Percentiles rank a stretch among this genome's conserved stretches.
These are phyloP conservation scores for Acidiella bohemica DNA, from an alignment of 495 filamentous ascomycete genomes.

Conservation along the genomic window DNA sequence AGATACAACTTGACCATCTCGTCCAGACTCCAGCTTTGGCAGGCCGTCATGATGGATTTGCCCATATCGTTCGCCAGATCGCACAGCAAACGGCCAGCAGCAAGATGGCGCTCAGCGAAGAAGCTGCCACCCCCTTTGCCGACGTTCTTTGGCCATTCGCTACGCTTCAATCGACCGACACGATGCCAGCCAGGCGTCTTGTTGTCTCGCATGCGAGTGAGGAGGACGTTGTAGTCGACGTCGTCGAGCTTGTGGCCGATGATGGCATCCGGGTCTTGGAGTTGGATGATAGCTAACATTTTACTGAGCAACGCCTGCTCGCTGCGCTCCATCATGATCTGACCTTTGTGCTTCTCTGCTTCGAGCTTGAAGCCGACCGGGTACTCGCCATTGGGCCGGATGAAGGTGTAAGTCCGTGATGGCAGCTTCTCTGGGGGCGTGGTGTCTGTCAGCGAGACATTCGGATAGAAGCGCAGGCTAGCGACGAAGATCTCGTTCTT, in stretches of 20 bases:
- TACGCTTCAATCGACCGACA: conserved; percentile 70
- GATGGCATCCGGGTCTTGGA: conserved; percentile 82
- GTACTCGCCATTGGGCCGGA: conserved; percentile 60
- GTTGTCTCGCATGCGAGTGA: conserved; percentile 76
- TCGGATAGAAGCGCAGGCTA: conserved; percentile 82
- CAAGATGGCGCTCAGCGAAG: conserved; percentile 79
- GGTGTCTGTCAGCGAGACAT: conserved; percentile 75
- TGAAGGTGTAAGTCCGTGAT: conserved; percentile 79
- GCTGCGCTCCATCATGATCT: conserved; percentile 63
- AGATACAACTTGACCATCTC: conserved; percentile 94
- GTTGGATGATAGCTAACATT: conserved; percentile 76
- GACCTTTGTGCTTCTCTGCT: conserved; percentile 53
- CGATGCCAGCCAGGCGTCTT: conserved; percentile 89
- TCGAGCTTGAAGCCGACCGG: conserved; percentile 75
- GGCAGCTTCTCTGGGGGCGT: conserved; percentile 77
- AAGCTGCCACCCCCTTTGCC: conserved; percentile 76
- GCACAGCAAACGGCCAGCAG: conserved; percentile 79
- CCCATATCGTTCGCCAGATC: conserved; percentile 94
- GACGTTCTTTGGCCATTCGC: conserved; percentile 77
- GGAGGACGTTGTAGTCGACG: conserved; percentile 82
- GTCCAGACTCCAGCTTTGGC: conserved; percentile 91
- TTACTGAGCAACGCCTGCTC: conserved; percentile 72
- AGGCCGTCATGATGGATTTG: conserved; percentile 85
- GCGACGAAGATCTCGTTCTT: conserved; percentile 89
- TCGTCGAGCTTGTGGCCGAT: conserved; percentile 95